Conservation (phyloP, 2,329 filamentous ascomycete species). For the Diplodia intermedia region DNA sequence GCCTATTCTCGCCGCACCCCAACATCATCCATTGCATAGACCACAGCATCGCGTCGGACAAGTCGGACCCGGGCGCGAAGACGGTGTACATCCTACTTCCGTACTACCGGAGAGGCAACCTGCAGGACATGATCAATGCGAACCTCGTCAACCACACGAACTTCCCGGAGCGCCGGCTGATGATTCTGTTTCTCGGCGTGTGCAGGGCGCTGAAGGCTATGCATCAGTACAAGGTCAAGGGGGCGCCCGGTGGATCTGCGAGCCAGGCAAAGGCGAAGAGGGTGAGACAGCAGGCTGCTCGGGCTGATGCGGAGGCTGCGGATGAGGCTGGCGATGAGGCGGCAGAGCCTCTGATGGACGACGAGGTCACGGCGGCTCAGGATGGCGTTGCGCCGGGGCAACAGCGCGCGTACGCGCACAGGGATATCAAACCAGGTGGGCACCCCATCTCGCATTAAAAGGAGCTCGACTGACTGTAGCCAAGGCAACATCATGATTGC, state of each 20-base stretch:
- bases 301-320: constrained; percentile 58
- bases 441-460: constrained; percentile 18
- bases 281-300: constrained; percentile 62
- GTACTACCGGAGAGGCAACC: constrained; percentile 92
- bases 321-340: constrained; percentile 76
- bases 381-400: constrained; percentile 73
- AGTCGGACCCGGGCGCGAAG: constrained; percentile 73
- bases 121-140: constrained; percentile 98
- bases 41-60: constrained; percentile 79
- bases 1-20: constrained; percentile 79
- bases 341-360: constrained; percentile 82
- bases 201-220: constrained; percentile 87
- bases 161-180: constrained; percentile 86
- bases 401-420: constrained; percentile 83
- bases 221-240: constrained; percentile 81
- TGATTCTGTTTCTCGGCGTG: constrained; percentile 90
- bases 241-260: constrained; percentile 58
- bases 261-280: constrained; percentile 62
- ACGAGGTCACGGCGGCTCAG: constrained; percentile 71
- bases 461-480: constrained; percentile 10
- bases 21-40: constrained; percentile 89
- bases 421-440: constrained; percentile 95
- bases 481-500: constrained; percentile 96
- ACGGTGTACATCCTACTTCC: constrained; percentile 96
- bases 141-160: constrained; percentile 93